Evolutionary conservation across 805 yeast genomes (phyloP), one percentile per base, ranked within the genome.

Genomic region (Nakazawaea populi): DNA sequence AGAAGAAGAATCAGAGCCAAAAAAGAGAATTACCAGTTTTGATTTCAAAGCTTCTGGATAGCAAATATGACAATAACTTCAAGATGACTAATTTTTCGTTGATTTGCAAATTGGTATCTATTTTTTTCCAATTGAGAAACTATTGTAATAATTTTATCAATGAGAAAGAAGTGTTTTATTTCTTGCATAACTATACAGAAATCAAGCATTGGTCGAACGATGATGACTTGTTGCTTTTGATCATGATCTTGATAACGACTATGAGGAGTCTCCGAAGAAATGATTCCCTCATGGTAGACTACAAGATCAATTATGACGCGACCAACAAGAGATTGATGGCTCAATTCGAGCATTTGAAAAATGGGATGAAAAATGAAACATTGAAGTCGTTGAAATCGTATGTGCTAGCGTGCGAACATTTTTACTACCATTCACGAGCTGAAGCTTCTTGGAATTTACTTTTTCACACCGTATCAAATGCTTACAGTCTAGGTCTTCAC

Each of bases 391-490:
- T 77, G 28, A 73, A 75, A 55, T 71, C 80, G 2, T 76, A 76
- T 54, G 73, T 76, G 6, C 63, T 78, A 46, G 78, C 77, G 54
- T 73, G 79, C 28, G 82, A 76, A 56, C 77, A 74, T 67, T 68
- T 73, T 47, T 76, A 76, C 53, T 70, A 68, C 47, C 73, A 75
- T 55, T 77, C 73, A 51, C 70, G 71, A 45, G 75, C 74, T 55
- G 83, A 78, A 56, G 74, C 74, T 52, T 66, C 77, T 49, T 78
- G 83, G 83, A 70, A 73, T 27, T 68, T 73, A 65, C 62, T 77
- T 64, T 78, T 77, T 54, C 76, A 72, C 53, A 62, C 73, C 27
- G 76, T 78, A 41, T 68, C 80, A 14, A 70, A 74, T 24, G 77
- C 81, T 1, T 78, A 74, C 57, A 69, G 80, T 0, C 67, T 77